These are phyloP conservation scores for Lentinula sp. DNA, from an alignment of 768 basidiomycete genomes.

Conservation along the genomic window DNA sequence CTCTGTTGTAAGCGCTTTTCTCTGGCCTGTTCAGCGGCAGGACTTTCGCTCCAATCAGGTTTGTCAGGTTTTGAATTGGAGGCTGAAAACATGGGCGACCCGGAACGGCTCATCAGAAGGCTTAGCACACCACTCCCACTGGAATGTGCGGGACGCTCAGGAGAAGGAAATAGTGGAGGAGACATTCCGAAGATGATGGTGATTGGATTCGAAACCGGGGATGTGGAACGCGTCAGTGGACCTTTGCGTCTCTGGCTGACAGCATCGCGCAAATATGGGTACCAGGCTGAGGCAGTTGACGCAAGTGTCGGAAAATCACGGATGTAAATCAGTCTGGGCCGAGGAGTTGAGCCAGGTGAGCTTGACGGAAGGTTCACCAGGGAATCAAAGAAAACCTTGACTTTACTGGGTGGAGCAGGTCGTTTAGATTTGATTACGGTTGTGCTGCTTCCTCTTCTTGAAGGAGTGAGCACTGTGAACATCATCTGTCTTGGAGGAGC, in stretches of 20 bases:
- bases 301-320: conserved; percentile 79
- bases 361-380: conserved; percentile 57
- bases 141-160: conserved; percentile 16
- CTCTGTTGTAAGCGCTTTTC: conserved; percentile 70
- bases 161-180: conserved; percentile 60
- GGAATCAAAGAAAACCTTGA: conserved; percentile 71
- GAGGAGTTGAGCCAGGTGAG: conserved; percentile 17
- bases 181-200: conserved; percentile 86
- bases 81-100: conserved; percentile 22
- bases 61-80: conserved; percentile 29
- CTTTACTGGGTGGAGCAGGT: conserved; percentile 43
- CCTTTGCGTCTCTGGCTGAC: conserved; percentile 74
- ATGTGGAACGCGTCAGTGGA: conserved; percentile 49
- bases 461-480: conserved; percentile 32
- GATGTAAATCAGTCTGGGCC: conserved; percentile 77
- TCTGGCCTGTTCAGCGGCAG: conserved; percentile 56
- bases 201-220: conserved; percentile 63
- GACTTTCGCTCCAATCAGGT: conserved; percentile 62
- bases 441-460: conserved; percentile 31
- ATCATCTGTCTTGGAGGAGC: conserved; percentile 31
- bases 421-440: conserved; percentile 36
- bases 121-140: conserved; percentile 32
- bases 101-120: conserved; percentile 37
- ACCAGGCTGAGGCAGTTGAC: conserved; percentile 70
- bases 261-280: conserved; percentile 69